These are phyloP conservation scores for Ceratobasidium sp. DNA, from an alignment of 1,284 basidiomycete genomes.

Conservation along the genomic window DNA sequence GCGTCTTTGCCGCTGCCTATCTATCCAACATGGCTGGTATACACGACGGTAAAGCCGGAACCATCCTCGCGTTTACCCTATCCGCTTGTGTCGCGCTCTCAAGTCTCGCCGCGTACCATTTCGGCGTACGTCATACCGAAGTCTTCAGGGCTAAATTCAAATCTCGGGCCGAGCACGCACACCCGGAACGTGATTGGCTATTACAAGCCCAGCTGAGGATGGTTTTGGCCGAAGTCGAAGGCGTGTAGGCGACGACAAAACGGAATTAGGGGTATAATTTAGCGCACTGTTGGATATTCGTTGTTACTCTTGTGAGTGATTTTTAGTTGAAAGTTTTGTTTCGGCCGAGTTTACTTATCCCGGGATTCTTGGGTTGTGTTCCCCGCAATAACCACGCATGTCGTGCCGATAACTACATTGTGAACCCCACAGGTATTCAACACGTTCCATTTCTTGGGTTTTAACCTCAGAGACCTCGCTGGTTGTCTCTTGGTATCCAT, in stretches of 20 bases:
- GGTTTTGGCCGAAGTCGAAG: neutral
- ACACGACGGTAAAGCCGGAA: neutral
- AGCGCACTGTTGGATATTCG: slow-evolving; percentile 17
- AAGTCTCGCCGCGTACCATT: slow-evolving; percentile 2
- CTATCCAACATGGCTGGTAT: neutral
- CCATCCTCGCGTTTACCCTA: neutral
- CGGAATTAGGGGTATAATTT: slow-evolving; percentile 7
- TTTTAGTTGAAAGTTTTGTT: neutral
- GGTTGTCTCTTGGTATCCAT: slow-evolving; percentile 1
- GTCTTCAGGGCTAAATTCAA: slow-evolving; percentile 1
- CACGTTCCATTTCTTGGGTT: neutral
- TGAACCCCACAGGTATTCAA: neutral
- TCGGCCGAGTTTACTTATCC: neutral
- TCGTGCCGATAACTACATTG: neutral
- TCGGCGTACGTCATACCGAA: neutral
- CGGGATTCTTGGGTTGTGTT: neutral
- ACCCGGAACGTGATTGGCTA: neutral
- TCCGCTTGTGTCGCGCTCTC: neutral
- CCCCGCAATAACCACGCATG: slow-evolving; percentile 1
- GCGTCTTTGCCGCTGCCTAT: neutral
- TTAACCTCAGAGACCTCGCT: neutral
- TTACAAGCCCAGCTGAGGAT: slow-evolving; percentile 1
- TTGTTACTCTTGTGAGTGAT: neutral
- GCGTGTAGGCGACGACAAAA: slow-evolving; percentile 9
- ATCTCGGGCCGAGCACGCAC: too few relatives aligned